These are phyloP conservation scores for Candida tammaniensis DNA, from an alignment of 805 yeast genomes.

Conservation along the genomic window DNA sequence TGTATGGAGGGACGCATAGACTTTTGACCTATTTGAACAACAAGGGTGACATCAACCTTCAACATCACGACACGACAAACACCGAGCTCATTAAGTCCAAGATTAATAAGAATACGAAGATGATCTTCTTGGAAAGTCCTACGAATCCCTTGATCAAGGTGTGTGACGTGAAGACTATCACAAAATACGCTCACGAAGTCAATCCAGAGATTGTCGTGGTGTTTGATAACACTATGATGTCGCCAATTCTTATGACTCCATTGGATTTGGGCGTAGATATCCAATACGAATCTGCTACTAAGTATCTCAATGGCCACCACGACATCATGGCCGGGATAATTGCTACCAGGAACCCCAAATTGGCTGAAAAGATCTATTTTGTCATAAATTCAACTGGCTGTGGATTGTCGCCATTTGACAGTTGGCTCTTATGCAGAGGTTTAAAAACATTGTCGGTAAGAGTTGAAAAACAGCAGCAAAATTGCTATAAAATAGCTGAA, in stretches of 20 bases:
- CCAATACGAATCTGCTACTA: slow-evolving; percentile 92
- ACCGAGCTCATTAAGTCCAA: slow-evolving; percentile 56
- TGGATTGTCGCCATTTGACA: slow-evolving; percentile 90
- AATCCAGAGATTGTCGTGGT: slow-evolving; percentile 72
- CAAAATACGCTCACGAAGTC: slow-evolving; percentile 61
- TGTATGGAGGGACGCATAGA: slow-evolving; percentile 92
- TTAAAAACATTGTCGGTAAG: slow-evolving; percentile 84
- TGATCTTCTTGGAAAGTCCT: slow-evolving; percentile 87
- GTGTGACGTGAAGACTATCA: slow-evolving; percentile 69
- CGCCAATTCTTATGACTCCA: slow-evolving; percentile 83
- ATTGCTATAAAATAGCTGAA: slow-evolving; percentile 71
- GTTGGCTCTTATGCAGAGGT: slow-evolving; percentile 86
- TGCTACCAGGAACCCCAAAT: slow-evolving; percentile 60
- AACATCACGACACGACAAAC: slow-evolving; percentile 81
- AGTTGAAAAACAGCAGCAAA: slow-evolving; percentile 82
- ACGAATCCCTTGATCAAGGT: slow-evolving; percentile 92
- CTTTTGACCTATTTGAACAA: slow-evolving; percentile 68
- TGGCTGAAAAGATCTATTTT: slow-evolving; percentile 69
- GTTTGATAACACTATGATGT: slow-evolving; percentile 96
- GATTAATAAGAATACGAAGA: slow-evolving; percentile 56
- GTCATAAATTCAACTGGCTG: slow-evolving; percentile 88
- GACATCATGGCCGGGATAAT: slow-evolving; percentile 95
- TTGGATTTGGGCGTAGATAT: slow-evolving; percentile 85
- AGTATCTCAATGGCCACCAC: slow-evolving; percentile 91
- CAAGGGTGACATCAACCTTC: slow-evolving; percentile 62